Conservation (phyloP, 495 filamentous ascomycete genomes). For the Lepidopterella palustris region DNA sequence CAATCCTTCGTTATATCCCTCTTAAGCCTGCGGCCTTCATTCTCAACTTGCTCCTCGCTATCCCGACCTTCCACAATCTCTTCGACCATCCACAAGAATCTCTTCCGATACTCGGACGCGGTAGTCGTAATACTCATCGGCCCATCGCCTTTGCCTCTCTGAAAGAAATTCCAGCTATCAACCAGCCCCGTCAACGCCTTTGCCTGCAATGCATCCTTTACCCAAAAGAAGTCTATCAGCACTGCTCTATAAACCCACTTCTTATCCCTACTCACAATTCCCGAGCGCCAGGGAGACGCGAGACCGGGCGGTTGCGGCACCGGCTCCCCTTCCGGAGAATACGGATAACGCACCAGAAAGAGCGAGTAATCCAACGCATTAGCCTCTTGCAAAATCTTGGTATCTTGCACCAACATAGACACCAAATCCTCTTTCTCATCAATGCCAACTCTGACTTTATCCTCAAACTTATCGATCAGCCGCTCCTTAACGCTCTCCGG, state of each 20-base stretch:
- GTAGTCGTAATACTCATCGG: constrained; percentile 67
- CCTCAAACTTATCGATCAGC: constrained; percentile 57
- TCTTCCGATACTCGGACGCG: constrained; percentile 55
- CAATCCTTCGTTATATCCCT: too few species aligned
- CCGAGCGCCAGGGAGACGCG: constrained; percentile 46
- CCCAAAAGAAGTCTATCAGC: constrained; percentile 65
- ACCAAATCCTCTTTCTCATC: constrained; percentile 49
- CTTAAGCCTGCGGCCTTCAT: too few species aligned
- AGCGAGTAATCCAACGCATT: constrained; percentile 67
- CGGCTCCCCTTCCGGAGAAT: constrained; percentile 28
- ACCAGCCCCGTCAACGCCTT: constrained; percentile 56
- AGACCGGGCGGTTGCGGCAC: constrained; percentile 11
- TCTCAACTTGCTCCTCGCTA: too few species aligned
- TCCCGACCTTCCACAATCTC: constrained; percentile 50
- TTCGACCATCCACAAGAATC: constrained; percentile 57
- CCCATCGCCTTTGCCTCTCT: constrained; percentile 40
- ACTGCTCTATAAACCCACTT: constrained; percentile 58
- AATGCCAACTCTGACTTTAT: constrained; percentile 51
- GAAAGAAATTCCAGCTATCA: constrained; percentile 53
- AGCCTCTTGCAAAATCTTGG: constrained; percentile 49
- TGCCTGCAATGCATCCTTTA: constrained; percentile 57
- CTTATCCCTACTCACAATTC: constrained; percentile 51
- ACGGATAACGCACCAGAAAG: constrained; percentile 54
- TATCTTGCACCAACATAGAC: constrained; percentile 48
- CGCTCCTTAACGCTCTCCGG: constrained; percentile 52